These are phyloP conservation scores for Solanum medicagineum DNA, from an alignment of 257 asterid genomes.

Conservation along the genomic window DNA sequence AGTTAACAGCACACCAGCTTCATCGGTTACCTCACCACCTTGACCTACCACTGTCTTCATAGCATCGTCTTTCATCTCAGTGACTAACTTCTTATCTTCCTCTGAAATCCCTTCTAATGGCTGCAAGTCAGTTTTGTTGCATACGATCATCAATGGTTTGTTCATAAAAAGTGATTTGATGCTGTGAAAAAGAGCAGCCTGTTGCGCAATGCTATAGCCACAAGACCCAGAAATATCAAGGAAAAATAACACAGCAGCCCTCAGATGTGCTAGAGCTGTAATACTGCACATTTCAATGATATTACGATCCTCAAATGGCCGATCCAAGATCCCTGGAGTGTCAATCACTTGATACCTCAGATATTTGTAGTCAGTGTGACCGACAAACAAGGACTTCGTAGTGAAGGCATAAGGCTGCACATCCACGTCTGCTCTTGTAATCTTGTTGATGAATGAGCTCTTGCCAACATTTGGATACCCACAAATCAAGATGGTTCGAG, in stretches of 20 bases:
- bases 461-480: conserved; percentile 98
- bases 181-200: conserved; percentile 93
- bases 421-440: conserved; percentile 92
- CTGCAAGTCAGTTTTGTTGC: conserved; percentile 93
- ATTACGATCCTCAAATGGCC: conserved; percentile 97
- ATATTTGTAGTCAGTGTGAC: conserved; percentile 88
- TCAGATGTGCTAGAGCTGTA: conserved; percentile 90
- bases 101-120: conserved; percentile 64
- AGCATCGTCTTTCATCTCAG: conserved; percentile 89
- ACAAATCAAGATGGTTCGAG: conserved; percentile 90
- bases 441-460: conserved; percentile 92
- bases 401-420: conserved; percentile 97
- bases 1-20: conserved; percentile 55
- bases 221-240: conserved; percentile 94
- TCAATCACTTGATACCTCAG: conserved; percentile 92
- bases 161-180: conserved; percentile 88
- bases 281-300: conserved; percentile 98
- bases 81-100: conserved; percentile 72
- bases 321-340: conserved; percentile 90
- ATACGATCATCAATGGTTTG: conserved; percentile 76
- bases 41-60: conserved; percentile 79
- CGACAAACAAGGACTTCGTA: conserved; percentile 87
- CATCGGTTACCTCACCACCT: conserved; percentile 77
- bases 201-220: conserved; percentile 87
- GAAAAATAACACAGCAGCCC: conserved; percentile 90